Percentiles rank a stretch among this genome's conserved stretches.
These are phyloP conservation scores for Raffaelea albimanens DNA, from an alignment of 2,329 filamentous ascomycete genomes.

Conservation along the genomic window DNA sequence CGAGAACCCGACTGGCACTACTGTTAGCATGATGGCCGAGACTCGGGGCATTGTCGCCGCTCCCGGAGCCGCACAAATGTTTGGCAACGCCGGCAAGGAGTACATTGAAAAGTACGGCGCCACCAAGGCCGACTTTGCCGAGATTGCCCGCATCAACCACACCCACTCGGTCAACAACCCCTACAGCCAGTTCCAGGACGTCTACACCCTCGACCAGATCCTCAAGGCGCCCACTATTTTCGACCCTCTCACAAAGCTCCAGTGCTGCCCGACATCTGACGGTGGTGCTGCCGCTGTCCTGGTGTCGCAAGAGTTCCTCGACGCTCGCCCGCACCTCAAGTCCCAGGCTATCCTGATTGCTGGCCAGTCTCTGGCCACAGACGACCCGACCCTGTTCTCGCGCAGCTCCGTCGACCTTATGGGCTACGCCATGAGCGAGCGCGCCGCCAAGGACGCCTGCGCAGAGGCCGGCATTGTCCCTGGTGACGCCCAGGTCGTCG, in stretches of 20 bases:
- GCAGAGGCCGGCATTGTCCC: slow-evolving; percentile 62
- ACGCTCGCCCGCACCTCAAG: slow-evolving; percentile 72
- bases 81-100: slow-evolving; percentile 86
- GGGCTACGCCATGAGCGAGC: slow-evolving; percentile 75
- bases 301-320: slow-evolving; percentile 81
- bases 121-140: slow-evolving; percentile 76
- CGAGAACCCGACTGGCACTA: slow-evolving; percentile 66
- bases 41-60: slow-evolving; percentile 75
- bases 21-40: slow-evolving; percentile 68
- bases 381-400: slow-evolving; percentile 71
- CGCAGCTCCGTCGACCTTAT: slow-evolving; percentile 76
- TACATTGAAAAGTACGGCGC: slow-evolving; percentile 95
- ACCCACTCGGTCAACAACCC: slow-evolving; percentile 85
- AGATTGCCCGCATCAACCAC: slow-evolving; percentile 90
- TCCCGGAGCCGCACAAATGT: slow-evolving; percentile 83
- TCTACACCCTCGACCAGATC: slow-evolving; percentile 82
- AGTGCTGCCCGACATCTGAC: slow-evolving; percentile 95
- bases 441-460: slow-evolving; percentile 61
- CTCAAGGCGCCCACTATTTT: slow-evolving; percentile 68
- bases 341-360: slow-evolving; percentile 80
- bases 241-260: slow-evolving; percentile 88
- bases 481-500: slow-evolving; percentile 69
- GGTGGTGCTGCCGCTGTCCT: slow-evolving; percentile 82
- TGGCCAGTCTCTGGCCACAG: slow-evolving; percentile 80
- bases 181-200: slow-evolving; percentile 94